Percentiles rank a stretch among this genome's conserved stretches.
These are phyloP conservation scores for Aspergillus spinulosporus DNA, from an alignment of 2,329 filamentous ascomycete genomes.

Conservation along the genomic window DNA sequence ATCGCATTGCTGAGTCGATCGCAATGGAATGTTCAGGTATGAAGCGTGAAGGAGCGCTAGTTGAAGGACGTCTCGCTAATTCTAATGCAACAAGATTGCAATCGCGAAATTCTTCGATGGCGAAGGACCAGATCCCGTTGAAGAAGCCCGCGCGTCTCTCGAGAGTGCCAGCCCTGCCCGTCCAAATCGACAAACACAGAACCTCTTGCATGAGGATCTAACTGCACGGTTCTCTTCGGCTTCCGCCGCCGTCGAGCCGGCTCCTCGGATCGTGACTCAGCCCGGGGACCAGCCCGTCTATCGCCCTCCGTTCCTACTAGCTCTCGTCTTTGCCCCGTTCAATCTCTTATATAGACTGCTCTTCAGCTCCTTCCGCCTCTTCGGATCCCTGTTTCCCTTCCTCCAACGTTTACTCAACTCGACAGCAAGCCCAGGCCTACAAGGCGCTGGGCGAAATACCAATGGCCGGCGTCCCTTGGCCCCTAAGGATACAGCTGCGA, in stretches of 20 bases:
- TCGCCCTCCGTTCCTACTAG: conserved; percentile 72
- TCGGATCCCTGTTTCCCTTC: conserved; percentile 78
- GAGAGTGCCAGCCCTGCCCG: conserved; percentile 61
- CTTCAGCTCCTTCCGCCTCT: conserved; percentile 65
- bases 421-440: conserved; percentile 51
- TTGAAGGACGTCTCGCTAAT: neutral
- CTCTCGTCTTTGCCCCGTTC: conserved; percentile 78
- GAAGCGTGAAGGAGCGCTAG: neutral
- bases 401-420: conserved; percentile 63
- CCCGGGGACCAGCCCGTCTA: conserved; percentile 64
- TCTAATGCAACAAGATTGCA: conserved; percentile 65
- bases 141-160: conserved; percentile 69
- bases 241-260: conserved; percentile 60
- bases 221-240: conserved; percentile 33
- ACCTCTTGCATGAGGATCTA: conserved; percentile 58
- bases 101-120: conserved; percentile 98
- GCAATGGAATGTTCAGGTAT: conserved; percentile 92
- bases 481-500: conserved; percentile 81
- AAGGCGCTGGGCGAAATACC: conserved; percentile 54
- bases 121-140: conserved; percentile 77
- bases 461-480: conserved; percentile 73
- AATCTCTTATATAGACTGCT: conserved; percentile 73
- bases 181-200: conserved; percentile 67
- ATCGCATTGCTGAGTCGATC: conserved; percentile 78
- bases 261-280: conserved; percentile 81